phyloP scores from a whole-genome alignment of 805 yeast genomes.

The Starmerella ratchasimensis region DNA sequence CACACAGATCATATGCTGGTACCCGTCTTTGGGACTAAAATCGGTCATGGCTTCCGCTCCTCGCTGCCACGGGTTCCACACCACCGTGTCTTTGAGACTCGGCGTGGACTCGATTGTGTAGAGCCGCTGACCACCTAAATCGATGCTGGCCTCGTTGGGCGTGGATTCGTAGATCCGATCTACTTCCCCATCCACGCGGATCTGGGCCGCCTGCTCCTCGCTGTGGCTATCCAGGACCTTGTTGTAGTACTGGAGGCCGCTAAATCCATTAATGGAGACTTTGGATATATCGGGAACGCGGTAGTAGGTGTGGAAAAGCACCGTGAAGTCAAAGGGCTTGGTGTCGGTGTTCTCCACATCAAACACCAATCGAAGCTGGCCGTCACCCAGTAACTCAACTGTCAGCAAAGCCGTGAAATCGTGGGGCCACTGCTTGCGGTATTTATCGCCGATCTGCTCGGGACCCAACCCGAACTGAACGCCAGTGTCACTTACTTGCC shows the following conservation, averaged over 20 bases:
- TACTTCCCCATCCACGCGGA: constrained; percentile 40
- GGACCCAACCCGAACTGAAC: constrained; percentile 88
- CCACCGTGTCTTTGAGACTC: constrained; percentile 51
- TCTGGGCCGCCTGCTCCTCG: constrained; percentile 21
- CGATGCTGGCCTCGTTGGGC: constrained; percentile 41
- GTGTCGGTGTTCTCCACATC: constrained; percentile 53
- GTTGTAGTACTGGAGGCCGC: constrained; percentile 60
- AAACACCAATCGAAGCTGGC: constrained; percentile 39
- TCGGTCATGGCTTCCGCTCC: constrained; percentile 76
- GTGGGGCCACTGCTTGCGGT: constrained; percentile 44
- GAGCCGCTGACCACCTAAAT: constrained; percentile 54
- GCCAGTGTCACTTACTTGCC: constrained; percentile 56
- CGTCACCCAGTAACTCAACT: constrained; percentile 40
- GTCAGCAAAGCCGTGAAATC: constrained; percentile 71
- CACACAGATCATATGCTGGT: constrained; percentile 75
- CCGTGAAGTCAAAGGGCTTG: constrained; percentile 66
- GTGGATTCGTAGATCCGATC: constrained; percentile 72
- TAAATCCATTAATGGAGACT: constrained; percentile 60
- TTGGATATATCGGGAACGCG: constrained; percentile 64
- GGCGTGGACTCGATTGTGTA: constrained; percentile 47
- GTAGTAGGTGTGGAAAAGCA: constrained; percentile 89
- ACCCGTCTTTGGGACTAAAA: constrained; percentile 76
- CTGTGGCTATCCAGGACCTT: constrained; percentile 47
- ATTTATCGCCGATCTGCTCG: constrained; percentile 55
- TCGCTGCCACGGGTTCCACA: constrained; percentile 95